Base-by-base conservation (phyloP, 805 yeast genomes). In the Wickerhamomyces queroliae region DNA sequence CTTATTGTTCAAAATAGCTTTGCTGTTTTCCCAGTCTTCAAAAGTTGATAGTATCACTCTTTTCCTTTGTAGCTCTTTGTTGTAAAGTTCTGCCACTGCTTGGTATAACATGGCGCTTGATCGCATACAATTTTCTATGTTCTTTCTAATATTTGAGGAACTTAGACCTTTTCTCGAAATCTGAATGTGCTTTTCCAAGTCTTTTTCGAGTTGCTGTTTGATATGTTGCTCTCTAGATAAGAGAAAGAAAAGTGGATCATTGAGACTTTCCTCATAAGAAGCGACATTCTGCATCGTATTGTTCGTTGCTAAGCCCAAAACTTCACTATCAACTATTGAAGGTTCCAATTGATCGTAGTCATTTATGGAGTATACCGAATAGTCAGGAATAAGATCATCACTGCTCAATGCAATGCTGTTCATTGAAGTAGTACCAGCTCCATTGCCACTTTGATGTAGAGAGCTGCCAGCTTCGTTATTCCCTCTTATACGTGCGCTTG, bases 21-120 rank as follows among this genome's bases (percentile, higher is more conserved):
- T 58, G 26, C 60, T 59, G 5, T 32, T 37, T 38, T 67, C 71
- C 76, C 76, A 71, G 5, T 46, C 45, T 32, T 54, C 49, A 36
- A 73, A 65, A 11, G 52, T 44, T 3, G 43, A 23, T 7, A 55
- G 47, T 13, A 69, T 48, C 1, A 30, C 36, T 12, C 45, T 43
- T 16, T 63, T 59, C 21, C 53, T 47, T 3, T 46, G 41, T 1
- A 57, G 45, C 23, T 70, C 74, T 9, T 53, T 53, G 4, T 50
- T 45, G 47, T 71, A 72, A 3, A 70, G 45, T 45, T 72, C 78
- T 37, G 61, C 53, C 31, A 69, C 58, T 2, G 72, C 60, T 36
- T 63, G 59, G 43, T 67, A 62, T 27, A 62, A 56, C 37, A 63
- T 64, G 1, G 66, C 58, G 22, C 70, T 45, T 36, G 61, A 63